Conservation (phyloP, 345 rosid species). For the Rhizophora apiculata region DNA sequence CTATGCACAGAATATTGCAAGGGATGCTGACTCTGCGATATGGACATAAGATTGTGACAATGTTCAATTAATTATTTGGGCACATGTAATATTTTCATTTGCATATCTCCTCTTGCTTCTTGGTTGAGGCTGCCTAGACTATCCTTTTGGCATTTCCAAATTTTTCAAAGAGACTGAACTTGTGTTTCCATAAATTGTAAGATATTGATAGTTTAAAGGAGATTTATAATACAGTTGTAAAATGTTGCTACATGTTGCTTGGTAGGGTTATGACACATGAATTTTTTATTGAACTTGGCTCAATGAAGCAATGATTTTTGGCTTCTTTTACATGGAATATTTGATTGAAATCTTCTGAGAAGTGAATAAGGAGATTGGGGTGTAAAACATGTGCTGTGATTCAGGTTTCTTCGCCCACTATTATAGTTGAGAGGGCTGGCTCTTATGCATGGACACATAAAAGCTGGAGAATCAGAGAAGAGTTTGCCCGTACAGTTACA, state of each 20-base stretch:
- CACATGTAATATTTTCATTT: too few relatives aligned
- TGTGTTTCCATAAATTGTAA: background rate
- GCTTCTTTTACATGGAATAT: background rate
- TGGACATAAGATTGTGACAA: too few relatives aligned
- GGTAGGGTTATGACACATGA: background rate
- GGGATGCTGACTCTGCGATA: too few relatives aligned
- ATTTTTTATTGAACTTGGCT: background rate
- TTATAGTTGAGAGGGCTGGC: conserved; percentile 96
- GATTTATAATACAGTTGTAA: too few relatives aligned
- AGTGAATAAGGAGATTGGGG: background rate
- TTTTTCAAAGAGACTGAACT: background rate
- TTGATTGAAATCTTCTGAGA: background rate
- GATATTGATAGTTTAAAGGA: background rate
- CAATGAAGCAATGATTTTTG: background rate
- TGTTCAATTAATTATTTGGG: too few relatives aligned
- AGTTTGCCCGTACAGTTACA: conserved; percentile 93
- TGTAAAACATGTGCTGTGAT: conserved; percentile 10
- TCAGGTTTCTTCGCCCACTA: conserved; percentile 97
- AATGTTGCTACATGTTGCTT: too few relatives aligned
- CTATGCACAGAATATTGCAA: too few relatives aligned
- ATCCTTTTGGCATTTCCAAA: background rate
- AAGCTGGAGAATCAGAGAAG: conserved; percentile 98
- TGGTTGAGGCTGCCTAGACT: too few relatives aligned
- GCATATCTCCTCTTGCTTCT: too few relatives aligned
- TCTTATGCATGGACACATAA: conserved; percentile 89